Evolutionary conservation across 192 early-diverging fungal species (phyloP).

Genomic region (Coemansia biformis): DNA sequence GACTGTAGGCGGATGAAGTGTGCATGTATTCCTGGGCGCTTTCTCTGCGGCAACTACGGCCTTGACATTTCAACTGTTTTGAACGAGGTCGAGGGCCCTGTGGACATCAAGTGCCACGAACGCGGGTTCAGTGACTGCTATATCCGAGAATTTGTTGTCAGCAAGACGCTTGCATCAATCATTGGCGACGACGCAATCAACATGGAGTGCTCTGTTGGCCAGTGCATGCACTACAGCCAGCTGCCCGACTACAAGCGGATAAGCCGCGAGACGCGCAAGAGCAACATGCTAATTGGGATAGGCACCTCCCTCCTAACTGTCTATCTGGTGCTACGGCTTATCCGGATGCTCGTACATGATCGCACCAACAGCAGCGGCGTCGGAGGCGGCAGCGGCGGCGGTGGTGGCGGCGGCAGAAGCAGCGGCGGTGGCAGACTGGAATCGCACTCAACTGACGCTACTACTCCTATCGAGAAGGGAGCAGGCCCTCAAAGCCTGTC

Average conservation of each 20-base stretch:
- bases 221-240: constrained; percentile 82
- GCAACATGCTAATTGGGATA: constrained; percentile 26
- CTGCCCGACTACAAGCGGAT: constrained; percentile 66
- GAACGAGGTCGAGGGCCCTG: constrained; percentile 73
- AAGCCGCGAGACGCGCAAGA: constrained; percentile 26
- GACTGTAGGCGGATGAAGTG: constrained; percentile 76
- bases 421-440: neutral
- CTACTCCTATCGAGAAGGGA: too few species aligned
- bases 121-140: constrained; percentile 81
- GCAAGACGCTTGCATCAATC: constrained; percentile 45
- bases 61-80: constrained; percentile 80
- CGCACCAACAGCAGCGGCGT: neutral
- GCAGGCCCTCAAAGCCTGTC: too few species aligned
- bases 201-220: constrained; percentile 71
- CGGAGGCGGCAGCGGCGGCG: too few species aligned
- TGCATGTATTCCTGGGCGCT: constrained; percentile 68
- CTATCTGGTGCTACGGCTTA: constrained; percentile 30
- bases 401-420: too few species aligned
- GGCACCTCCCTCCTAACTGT: constrained; percentile 43
- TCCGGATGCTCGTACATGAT: constrained; percentile 19
- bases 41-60: constrained; percentile 80
- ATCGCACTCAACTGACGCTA: neutral
- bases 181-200: constrained; percentile 83
- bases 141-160: constrained; percentile 52
- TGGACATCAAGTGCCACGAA: constrained; percentile 61